Conservation (phyloP, 352 stramenopile genomes). For the Plasmopara viticola region DNA sequence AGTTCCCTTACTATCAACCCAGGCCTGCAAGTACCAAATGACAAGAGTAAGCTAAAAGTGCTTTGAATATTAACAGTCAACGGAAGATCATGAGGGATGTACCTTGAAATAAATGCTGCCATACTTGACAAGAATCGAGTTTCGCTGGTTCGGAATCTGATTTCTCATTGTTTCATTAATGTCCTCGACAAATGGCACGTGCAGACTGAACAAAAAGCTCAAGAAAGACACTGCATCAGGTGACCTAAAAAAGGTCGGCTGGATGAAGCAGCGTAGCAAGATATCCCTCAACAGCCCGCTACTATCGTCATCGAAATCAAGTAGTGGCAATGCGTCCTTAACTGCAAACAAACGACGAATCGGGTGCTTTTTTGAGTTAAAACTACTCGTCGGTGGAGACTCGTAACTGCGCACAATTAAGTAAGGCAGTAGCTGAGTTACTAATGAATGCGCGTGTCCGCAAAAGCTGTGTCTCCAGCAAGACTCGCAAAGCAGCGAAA, state of each 20-base stretch:
- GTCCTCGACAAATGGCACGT: constrained; percentile 75
- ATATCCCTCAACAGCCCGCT: constrained; percentile 73
- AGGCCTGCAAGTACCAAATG: constrained; percentile 27
- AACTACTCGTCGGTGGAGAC: constrained; percentile 36
- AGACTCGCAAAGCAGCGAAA: constrained; percentile 63
- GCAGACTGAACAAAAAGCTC: constrained; percentile 81
- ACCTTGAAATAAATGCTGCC: constrained; percentile 81
- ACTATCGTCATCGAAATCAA: constrained; percentile 82
- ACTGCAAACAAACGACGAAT: constrained; percentile 71
- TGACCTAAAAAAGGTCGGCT: constrained; percentile 78
- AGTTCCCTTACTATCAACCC: constrained; percentile 49
- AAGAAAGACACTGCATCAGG: constrained; percentile 78
- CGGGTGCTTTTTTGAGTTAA: constrained; percentile 62
- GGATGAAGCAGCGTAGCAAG: constrained; percentile 82
- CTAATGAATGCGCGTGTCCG: constrained; percentile 50
- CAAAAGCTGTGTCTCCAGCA: constrained; percentile 69
- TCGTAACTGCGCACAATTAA: constrained; percentile 80
- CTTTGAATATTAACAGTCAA: no score
- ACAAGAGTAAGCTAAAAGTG: background rate
- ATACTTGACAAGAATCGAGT: constrained; percentile 77
- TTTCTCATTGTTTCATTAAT: constrained; percentile 88
- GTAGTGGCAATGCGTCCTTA: constrained; percentile 65
- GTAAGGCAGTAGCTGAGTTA: constrained; percentile 80
- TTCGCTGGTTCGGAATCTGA: constrained; percentile 77
- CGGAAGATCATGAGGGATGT: background rate